These are phyloP conservation scores for Boletus sp. DNA, from an alignment of 768 basidiomycete genomes.

Conservation along the genomic window DNA sequence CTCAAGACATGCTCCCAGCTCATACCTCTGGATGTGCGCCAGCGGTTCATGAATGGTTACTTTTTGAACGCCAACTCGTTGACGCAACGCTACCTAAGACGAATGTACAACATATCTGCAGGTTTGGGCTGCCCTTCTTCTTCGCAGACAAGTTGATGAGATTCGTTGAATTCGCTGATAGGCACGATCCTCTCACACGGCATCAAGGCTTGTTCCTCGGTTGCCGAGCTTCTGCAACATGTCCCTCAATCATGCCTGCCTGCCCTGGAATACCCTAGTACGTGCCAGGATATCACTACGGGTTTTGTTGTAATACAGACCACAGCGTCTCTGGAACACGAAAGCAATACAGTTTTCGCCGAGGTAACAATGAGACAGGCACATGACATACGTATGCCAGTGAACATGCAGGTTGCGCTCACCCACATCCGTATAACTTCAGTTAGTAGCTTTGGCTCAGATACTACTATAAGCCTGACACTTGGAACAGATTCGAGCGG, in stretches of 20 bases:
- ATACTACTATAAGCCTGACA: slow-evolving; percentile 1
- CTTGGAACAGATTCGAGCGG: slow-evolving; percentile 58
- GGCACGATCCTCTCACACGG: slow-evolving; percentile 51
- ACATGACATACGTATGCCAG: slow-evolving; percentile 68
- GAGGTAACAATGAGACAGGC: slow-evolving; percentile 68
- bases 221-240: slow-evolving; percentile 56
- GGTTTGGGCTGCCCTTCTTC: slow-evolving; percentile 32
- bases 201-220: slow-evolving; percentile 61
- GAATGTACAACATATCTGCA: slow-evolving; percentile 68
- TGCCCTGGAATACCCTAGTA: slow-evolving; percentile 56
- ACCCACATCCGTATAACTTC: slow-evolving; percentile 79
- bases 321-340: slow-evolving; percentile 62
- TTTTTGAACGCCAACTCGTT: slow-evolving; percentile 73
- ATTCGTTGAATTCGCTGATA: slow-evolving; percentile 20
- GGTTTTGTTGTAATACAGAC: slow-evolving; percentile 11
- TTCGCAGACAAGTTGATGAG: neutral
- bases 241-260: slow-evolving; percentile 49
- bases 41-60: slow-evolving; percentile 57
- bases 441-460: slow-evolving; percentile 40
- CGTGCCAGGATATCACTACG: slow-evolving; percentile 15
- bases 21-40: slow-evolving; percentile 66
- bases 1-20: slow-evolving; percentile 75
- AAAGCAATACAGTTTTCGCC: slow-evolving; percentile 49
- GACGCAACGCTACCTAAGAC: slow-evolving; percentile 70
- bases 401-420: slow-evolving; percentile 61